A percentile compares a stretch with the other conserved stretches of the same genome.
phyloP scores from a whole-genome alignment of 352 stramenopile species.

The Saprolegnia diclina region DNA sequence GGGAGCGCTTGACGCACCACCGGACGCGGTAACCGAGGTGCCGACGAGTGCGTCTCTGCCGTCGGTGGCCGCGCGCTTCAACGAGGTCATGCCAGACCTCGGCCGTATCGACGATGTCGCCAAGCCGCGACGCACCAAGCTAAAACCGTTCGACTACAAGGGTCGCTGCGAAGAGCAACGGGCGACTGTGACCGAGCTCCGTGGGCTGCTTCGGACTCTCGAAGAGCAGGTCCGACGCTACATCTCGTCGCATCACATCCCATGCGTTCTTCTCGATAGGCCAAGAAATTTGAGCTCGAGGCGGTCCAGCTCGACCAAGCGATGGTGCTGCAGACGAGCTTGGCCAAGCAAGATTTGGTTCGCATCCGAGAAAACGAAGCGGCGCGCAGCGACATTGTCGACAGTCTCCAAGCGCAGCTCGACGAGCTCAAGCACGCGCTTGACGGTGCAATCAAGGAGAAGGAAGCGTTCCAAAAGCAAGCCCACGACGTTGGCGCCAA shows the following conservation, averaged over 20 bases:
- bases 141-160: conserved; percentile 13
- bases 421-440: background rate
- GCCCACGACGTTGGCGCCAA: background rate
- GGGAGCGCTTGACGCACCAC: background rate
- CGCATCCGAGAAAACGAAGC: background rate
- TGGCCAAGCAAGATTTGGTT: background rate
- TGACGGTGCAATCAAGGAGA: background rate
- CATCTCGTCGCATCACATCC: background rate
- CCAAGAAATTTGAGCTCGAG: conserved; percentile 17
- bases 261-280: background rate
- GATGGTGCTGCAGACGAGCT: background rate
- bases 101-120: conserved; percentile 15
- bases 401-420: background rate
- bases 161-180: conserved; percentile 17
- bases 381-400: background rate
- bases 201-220: conserved; percentile 3
- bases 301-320: conserved; percentile 20
- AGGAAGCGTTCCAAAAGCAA: background rate
- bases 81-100: conserved; percentile 5
- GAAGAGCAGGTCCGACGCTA: background rate
- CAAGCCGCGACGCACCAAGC: conserved; percentile 5
- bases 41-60: background rate
- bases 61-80: conserved; percentile 5
- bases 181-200: background rate
- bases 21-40: background rate